A percentile compares a stretch with the other conserved stretches of the same genome.
These are phyloP conservation scores for Dendrobium catenatum DNA, from an alignment of 106 monocot genomes.

Conservation along the genomic window DNA sequence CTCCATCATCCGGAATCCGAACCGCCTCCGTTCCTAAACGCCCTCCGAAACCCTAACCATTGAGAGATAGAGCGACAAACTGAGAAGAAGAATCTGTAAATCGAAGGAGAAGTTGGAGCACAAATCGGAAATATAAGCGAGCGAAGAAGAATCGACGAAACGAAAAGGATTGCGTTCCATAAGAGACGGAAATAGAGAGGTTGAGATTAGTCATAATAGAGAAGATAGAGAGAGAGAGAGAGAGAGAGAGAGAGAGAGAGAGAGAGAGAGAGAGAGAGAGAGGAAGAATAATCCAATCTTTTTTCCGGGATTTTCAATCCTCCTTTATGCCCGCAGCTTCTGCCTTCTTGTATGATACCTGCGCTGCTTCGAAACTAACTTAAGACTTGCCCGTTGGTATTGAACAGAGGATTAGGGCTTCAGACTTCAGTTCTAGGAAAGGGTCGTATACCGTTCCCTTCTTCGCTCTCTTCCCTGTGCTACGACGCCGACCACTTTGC, in stretches of 20 bases:
- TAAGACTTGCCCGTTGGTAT: neutral
- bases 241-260: constrained; percentile 1
- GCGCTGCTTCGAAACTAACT: neutral
- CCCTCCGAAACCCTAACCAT: constrained; percentile 4
- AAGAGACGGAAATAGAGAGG: neutral
- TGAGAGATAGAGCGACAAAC: neutral
- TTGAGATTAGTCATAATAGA: neutral
- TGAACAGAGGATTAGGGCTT: neutral
- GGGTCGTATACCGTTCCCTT: neutral
- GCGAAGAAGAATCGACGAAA: neutral
- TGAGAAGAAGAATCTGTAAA: neutral
- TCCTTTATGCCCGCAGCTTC: neutral
- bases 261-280: neutral
- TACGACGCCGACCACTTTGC: neutral
- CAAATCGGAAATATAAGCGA: neutral
- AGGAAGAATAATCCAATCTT: neutral
- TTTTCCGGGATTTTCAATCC: neutral
- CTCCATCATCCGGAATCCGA: constrained; percentile 6
- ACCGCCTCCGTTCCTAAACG: constrained; percentile 8
- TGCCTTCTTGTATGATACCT: neutral
- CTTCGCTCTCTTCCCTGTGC: too few relatives aligned
- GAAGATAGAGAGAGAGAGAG: neutral
- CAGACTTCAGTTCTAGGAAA: neutral
- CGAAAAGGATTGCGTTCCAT: neutral
- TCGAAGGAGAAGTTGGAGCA: neutral